Evolutionary conservation across 2,329 filamentous ascomycete species (phyloP), one percentile per base, ranked within the genome.

Genomic region (Colletotrichum chrysophilum): DNA sequence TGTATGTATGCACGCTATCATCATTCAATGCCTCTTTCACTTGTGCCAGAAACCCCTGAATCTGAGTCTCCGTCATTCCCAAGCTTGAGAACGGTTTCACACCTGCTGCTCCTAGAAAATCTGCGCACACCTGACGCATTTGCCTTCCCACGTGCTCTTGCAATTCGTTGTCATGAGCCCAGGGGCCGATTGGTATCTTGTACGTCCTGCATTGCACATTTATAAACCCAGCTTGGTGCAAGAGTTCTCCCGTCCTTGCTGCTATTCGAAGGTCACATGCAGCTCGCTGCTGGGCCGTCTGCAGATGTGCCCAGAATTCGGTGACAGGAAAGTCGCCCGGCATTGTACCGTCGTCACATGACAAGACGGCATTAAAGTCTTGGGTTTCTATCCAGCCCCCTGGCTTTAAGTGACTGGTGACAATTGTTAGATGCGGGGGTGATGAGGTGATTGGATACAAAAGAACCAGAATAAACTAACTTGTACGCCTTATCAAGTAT

Each of bases 321-420:
- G 28, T 21, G 4, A 62, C 28, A 4, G 58, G 58, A 0, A 7
- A 21, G 0, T 62, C 28, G 0, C n/a, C 28, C 12, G 58, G 18
- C 58, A 62, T 75, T 8, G 79, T 82, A 32, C 80, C 77, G 64
- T 86, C 84, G 48, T 86, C 84, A 62, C 80, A 81, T 58, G 83
- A 81, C 7, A 84, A 80, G 43, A 82, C 79, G 52, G 84, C 84
- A 36, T 86, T 84, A 18, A 86, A 83, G 26, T 88, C 87, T 76
- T 88, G 87, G 1, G 88, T 79, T 69, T 88, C 87, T n/a, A 88
- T 77, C 84, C 85, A 88, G 0, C 84, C 87, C 14, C 87, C 87
- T 0, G 88, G 86, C 24, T 81, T 84, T 64, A 87, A 77, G 24
- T 71, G 61, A 18, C 68, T 66, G 26, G 1, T 84, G 80, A 16